These are phyloP conservation scores for Lepidium sativum DNA, from an alignment of 345 rosid species.

Conservation along the genomic window DNA sequence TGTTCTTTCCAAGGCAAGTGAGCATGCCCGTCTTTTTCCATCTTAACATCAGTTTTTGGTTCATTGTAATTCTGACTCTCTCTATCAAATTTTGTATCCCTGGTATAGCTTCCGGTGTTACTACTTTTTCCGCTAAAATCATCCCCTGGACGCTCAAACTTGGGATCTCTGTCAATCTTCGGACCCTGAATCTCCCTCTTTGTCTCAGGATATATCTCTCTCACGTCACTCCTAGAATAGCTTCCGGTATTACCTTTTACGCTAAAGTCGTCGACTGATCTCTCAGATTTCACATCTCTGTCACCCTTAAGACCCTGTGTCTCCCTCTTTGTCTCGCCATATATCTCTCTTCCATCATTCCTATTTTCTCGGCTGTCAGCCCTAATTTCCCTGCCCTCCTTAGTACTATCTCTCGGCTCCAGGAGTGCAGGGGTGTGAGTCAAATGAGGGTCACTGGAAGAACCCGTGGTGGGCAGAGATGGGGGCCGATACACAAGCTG, in stretches of 20 bases:
- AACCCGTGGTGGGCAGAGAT: constrained; percentile 28
- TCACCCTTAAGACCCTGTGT: constrained; percentile 51
- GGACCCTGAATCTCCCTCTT: constrained; percentile 43
- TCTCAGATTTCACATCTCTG: constrained; percentile 60
- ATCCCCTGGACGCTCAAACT: constrained; percentile 49
- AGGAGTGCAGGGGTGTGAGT: constrained; percentile 13
- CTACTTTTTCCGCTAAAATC: constrained; percentile 30
- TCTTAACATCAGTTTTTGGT: constrained; percentile 48
- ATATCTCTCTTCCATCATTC: constrained; percentile 50
- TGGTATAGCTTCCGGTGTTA: constrained; percentile 15
- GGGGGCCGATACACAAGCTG: constrained; percentile 50
- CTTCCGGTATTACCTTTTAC: constrained; percentile 10
- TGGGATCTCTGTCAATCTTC: constrained; percentile 26
- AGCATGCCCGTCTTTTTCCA: constrained; percentile 57
- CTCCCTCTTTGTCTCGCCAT: constrained; percentile 68
- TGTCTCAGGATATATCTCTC: constrained; percentile 38
- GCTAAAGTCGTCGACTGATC: constrained; percentile 46
- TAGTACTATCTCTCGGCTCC: constrained; percentile 52
- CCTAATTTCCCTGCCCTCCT: constrained; percentile 50
- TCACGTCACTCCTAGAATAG: constrained; percentile 40
- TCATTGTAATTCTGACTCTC: constrained; percentile 44
- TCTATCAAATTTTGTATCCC: constrained; percentile 56
- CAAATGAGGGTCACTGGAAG: constrained; percentile 49
- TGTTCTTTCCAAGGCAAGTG: constrained; percentile 78
- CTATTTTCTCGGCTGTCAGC: constrained; percentile 53